These are phyloP conservation scores for Dactylorhiza incarnata DNA, from an alignment of 106 monocot species.

Conservation along the genomic window DNA sequence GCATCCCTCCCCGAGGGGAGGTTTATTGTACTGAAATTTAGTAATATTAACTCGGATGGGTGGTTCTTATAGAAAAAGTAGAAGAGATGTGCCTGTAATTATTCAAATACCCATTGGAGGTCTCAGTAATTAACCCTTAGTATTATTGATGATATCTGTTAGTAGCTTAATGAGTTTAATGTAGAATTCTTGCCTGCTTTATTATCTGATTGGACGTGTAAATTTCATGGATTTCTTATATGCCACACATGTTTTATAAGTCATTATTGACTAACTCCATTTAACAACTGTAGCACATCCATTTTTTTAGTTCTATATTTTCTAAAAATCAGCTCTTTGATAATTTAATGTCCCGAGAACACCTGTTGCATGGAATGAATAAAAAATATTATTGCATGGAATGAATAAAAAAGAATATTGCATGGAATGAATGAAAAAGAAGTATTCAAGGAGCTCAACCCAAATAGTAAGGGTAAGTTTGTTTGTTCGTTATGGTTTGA, in stretches of 20 bases:
- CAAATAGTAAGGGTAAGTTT: neutral
- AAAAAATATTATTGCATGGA: neutral
- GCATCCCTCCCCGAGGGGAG: no score
- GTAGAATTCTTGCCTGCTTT: neutral
- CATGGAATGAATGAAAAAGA: neutral
- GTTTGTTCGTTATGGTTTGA: neutral
- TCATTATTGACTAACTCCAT: neutral
- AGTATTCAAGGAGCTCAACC: neutral
- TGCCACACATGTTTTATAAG: neutral
- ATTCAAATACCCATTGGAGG: no score
- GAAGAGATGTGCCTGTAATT: no score
- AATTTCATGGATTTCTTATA: neutral
- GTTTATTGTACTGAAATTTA: no score
- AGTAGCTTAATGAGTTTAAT: neutral
- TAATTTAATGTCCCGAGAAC: neutral
- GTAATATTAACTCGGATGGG: no score
- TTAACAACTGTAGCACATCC: neutral
- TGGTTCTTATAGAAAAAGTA: no score
- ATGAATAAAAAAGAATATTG: neutral
- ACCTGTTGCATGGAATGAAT: neutral
- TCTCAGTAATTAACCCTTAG: no score
- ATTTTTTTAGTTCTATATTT: neutral
- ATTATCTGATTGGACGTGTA: neutral
- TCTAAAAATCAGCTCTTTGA: neutral
- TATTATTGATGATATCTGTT: no score